These are phyloP conservation scores for Barnettozyma californica DNA, from an alignment of 805 yeast species.

Conservation along the genomic window DNA sequence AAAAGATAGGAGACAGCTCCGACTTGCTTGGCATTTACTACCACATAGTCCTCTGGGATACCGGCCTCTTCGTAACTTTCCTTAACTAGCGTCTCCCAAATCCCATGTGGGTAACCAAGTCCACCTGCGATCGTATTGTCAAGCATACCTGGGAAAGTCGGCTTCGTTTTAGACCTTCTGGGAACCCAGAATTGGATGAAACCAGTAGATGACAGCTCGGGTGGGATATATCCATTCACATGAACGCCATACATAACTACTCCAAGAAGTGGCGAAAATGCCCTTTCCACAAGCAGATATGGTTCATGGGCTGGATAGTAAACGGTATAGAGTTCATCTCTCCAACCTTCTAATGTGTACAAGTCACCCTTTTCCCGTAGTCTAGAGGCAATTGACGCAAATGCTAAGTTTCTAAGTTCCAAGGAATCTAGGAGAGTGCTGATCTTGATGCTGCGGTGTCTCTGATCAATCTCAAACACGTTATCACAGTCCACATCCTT, in stretches of 20 bases:
- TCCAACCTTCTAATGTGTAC: constrained; percentile 63
- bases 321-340: constrained; percentile 75
- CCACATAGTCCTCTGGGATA: constrained; percentile 46
- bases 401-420: constrained; percentile 35
- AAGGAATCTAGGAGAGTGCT: constrained; percentile 29
- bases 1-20: constrained; percentile 72
- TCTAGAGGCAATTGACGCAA: constrained; percentile 38
- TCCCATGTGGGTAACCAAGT: constrained; percentile 71
- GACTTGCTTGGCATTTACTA: constrained; percentile 36
- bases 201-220: constrained; percentile 33
- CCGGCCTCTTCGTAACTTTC: constrained; percentile 94
- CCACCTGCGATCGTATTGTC: constrained; percentile 98
- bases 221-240: constrained; percentile 68
- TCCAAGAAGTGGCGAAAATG: constrained; percentile 77
- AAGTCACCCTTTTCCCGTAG: constrained; percentile 35
- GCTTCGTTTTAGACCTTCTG: constrained; percentile 66
- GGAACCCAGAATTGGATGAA: constrained; percentile 75
- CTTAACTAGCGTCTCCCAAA: constrained; percentile 71
- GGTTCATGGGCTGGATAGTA: constrained; percentile 50
- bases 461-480: constrained; percentile 23
- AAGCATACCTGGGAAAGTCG: constrained; percentile 84
- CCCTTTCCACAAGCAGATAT: constrained; percentile 72
- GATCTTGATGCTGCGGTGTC: constrained; percentile 26
- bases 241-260: constrained; percentile 90
- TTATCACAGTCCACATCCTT: constrained; percentile 3